Evolutionary conservation across 2,329 filamentous ascomycete genomes (phyloP).

Genomic region (Lasiodiplodia sp.): DNA sequence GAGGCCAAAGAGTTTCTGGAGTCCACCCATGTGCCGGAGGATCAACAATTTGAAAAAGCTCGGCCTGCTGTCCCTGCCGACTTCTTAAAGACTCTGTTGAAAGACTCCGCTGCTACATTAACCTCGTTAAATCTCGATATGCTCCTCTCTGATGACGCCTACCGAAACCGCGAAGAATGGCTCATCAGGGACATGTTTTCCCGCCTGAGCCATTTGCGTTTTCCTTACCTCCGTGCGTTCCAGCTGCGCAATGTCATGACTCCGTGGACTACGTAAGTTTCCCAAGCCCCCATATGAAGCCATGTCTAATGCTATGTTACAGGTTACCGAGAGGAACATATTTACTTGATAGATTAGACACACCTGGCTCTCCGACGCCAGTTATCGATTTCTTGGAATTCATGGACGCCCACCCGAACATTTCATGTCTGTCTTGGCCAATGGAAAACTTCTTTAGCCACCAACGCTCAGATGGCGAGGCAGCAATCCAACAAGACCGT

Average conservation of each 20-base stretch:
- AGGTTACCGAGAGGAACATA: conserved; percentile 30
- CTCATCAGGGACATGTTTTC: conserved; percentile 6
- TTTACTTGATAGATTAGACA: conserved; percentile 12
- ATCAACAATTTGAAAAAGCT: conserved; percentile 7
- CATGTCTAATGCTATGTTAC: conserved; percentile 39
- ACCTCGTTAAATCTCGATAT: conserved; percentile 47
- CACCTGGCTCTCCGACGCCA: not conserved
- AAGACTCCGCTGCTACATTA: conserved; percentile 36
- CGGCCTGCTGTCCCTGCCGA: not conserved
- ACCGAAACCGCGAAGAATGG: conserved; percentile 12
- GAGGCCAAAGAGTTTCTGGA: conserved; percentile 37
- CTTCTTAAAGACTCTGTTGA: conserved; percentile 32
- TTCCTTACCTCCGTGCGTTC: conserved; percentile 54
- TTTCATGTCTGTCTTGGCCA: conserved; percentile 56
- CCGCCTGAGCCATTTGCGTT: conserved; percentile 40
- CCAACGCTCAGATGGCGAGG: conserved; percentile 33
- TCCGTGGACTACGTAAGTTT: conserved; percentile 33
- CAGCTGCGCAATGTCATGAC: conserved; percentile 55
- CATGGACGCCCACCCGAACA: conserved; percentile 52
- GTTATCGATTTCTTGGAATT: conserved; percentile 47
- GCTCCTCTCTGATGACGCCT: conserved; percentile 33
- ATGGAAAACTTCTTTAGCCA: conserved; percentile 54
- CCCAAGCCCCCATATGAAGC: conserved; percentile 44
- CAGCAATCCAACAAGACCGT: conserved; percentile 33
- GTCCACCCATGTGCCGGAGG: conserved; percentile 13